Evolutionary conservation across 768 basidiomycete species (phyloP).

Genomic region (Sporobolomyces roseus): DNA sequence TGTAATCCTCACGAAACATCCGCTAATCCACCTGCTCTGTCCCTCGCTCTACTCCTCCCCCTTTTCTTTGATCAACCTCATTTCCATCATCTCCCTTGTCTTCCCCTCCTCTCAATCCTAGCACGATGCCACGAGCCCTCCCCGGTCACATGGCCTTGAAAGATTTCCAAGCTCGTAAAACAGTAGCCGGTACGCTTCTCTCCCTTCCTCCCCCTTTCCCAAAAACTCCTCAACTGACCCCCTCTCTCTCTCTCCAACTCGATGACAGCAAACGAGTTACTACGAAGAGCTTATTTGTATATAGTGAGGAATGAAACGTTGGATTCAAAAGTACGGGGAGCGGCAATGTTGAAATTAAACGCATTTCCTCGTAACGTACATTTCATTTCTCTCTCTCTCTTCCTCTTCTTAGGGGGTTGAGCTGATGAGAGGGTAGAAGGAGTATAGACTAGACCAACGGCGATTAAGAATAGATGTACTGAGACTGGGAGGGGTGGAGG

Average conservation of each 20-base stretch:
- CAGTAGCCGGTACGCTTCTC: slow-evolving; percentile 28
- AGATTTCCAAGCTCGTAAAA: slow-evolving; percentile 39
- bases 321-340: slow-evolving; percentile 82
- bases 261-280: slow-evolving; percentile 63
- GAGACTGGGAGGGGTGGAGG: slow-evolving; percentile 83
- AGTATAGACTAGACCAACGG: slow-evolving; percentile 58
- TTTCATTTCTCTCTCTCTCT: neutral
- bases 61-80: neutral
- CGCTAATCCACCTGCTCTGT: too few relatives aligned
- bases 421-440: neutral
- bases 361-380: slow-evolving; percentile 72
- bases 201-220: neutral
- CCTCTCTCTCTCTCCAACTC: neutral
- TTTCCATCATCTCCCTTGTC: too few relatives aligned
- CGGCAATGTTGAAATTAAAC: slow-evolving; percentile 90
- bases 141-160: slow-evolving; percentile 41
- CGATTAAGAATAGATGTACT: slow-evolving; percentile 81
- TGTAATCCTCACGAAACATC: too few relatives aligned
- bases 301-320: slow-evolving; percentile 87
- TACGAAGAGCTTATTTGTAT: slow-evolving; percentile 83
- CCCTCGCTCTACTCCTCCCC: neutral
- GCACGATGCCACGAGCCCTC: slow-evolving; percentile 30
- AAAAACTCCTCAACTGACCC: neutral
- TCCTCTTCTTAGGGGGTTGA: neutral
- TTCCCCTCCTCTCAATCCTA: too few relatives aligned